Percentiles rank a stretch among this genome's conserved stretches.
These are phyloP conservation scores for Phlyctochytrium planicorne DNA, from an alignment of 192 early-diverging fungal genomes.

Conservation along the genomic window DNA sequence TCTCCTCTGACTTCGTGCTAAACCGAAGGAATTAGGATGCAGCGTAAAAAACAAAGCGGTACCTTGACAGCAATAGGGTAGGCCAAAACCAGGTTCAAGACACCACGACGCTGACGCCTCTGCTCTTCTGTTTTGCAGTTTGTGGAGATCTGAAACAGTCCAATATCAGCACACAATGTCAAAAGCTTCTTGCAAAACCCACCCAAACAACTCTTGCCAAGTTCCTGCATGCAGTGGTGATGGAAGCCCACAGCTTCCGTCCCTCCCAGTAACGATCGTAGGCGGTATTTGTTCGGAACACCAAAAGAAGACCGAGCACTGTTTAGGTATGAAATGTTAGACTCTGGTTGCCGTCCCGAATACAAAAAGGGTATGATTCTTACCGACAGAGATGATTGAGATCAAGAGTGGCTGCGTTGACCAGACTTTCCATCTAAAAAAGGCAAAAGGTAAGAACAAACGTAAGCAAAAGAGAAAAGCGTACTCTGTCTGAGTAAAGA, in stretches of 20 bases:
- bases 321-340: not conserved
- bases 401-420: not conserved
- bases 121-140: not conserved
- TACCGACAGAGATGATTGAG: constrained; percentile 15
- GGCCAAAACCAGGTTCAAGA: constrained; percentile 71
- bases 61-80: constrained; percentile 63
- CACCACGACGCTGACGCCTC: not conserved
- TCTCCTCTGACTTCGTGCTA: constrained; percentile 84
- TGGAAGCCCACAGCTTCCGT: constrained; percentile 74
- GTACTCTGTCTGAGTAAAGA: not conserved
- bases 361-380: too few relatives aligned
- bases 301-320: constrained; percentile 58
- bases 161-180: not conserved
- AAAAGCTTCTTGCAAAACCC: constrained; percentile 5
- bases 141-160: not conserved
- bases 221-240: constrained; percentile 69
- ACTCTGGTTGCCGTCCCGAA: not conserved
- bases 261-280: constrained; percentile 77
- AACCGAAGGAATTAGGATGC: too few relatives aligned
- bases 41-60: not conserved
- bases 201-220: constrained; percentile 78
- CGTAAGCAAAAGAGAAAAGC: not conserved
- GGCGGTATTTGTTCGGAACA: constrained; percentile 81
- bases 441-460: not conserved
- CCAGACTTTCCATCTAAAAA: not conserved